Base-by-base conservation (phyloP, 108 stramenopile genomes). In the Cyclostephanos invisitatus region DNA sequence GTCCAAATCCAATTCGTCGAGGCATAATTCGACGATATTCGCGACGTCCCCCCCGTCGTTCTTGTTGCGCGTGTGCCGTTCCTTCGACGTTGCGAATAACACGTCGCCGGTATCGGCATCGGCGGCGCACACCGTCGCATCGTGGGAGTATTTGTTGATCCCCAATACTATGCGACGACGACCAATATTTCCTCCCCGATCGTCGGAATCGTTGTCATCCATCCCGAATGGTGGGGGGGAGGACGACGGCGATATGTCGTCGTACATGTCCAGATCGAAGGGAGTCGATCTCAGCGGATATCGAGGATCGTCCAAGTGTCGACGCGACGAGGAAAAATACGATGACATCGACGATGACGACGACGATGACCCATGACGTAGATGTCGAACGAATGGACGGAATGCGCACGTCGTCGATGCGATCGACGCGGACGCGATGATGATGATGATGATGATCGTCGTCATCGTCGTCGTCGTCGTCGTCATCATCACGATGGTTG, bases 101-200 rank as follows among this genome's bases (percentile, higher is more conserved):
- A 96, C 90, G 48, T 90, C 36, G 5, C 91, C 94, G 2, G 94
- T 88, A 17, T 84, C 56, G 37, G 83, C 83, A 58, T 91, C 77
- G 17, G 95, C 90, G 15, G 94, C 91, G 70, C 94, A 98, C 6
- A 96, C 51, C 9, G 89, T 70, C 2, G 94, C 87, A 62, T 98
- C 97, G 68, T 98, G 96, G 7, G 89, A 86, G 72, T 97, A 98
- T 72, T 96, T 97, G 84, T 97, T 96, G 60, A 98, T 72, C 0
- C 97, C 97, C 14, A 98, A 36, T 7, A 98, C 78, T 2, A 97
- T 83, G 64, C 88, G 76, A 4, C 40, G 40, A 40, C 40, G 40
- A 40, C 1, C 1, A 40, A 87, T 91, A 29, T 81, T 25, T 25
- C 55, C 29, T 14, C 25, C 29, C 3, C 25, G 56, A 38, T 69